Evolutionary conservation across 257 asterid species (phyloP).

Genomic region (Nicotiana attenuata): DNA sequence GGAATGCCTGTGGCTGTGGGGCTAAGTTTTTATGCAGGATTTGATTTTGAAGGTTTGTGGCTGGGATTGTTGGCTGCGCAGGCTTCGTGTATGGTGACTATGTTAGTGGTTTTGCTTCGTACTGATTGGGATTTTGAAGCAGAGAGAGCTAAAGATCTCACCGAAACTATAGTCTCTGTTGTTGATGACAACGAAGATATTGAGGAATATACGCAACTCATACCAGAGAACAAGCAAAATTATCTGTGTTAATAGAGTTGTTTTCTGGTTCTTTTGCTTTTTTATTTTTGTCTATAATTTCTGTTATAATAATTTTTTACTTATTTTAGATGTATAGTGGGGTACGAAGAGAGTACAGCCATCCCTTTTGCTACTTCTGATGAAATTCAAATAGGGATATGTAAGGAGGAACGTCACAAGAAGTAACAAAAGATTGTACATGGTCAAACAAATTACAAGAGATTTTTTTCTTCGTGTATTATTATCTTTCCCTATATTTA

Average conservation of each 20-base stretch:
- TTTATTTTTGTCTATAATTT: not conserved
- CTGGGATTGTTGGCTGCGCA: conserved; percentile 25
- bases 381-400: not conserved
- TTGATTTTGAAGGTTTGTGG: conserved; percentile 30
- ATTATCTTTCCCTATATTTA: too few species aligned
- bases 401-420: not conserved
- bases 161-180: not conserved
- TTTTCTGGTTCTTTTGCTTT: not conserved
- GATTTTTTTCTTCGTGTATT: too few species aligned
- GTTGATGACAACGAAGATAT: not conserved
- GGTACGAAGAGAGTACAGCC: not conserved
- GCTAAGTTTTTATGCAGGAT: conserved; percentile 18
- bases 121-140: conserved; percentile 30
- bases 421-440: not conserved
- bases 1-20: conserved; percentile 29
- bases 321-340: not conserved
- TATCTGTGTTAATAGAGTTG: not conserved
- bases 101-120: conserved; percentile 22
- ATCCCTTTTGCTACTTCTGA: not conserved
- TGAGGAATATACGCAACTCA: not conserved
- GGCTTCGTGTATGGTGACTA: conserved; percentile 21
- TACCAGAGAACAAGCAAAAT: conserved; percentile 2
- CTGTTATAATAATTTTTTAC: not conserved
- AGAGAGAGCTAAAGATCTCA: conserved; percentile 19
- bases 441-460: not conserved